A percentile compares a stretch with the other conserved stretches of the same genome.
phyloP scores from a whole-genome alignment of 768 basidiomycete genomes.

The Boletellus ananas region DNA sequence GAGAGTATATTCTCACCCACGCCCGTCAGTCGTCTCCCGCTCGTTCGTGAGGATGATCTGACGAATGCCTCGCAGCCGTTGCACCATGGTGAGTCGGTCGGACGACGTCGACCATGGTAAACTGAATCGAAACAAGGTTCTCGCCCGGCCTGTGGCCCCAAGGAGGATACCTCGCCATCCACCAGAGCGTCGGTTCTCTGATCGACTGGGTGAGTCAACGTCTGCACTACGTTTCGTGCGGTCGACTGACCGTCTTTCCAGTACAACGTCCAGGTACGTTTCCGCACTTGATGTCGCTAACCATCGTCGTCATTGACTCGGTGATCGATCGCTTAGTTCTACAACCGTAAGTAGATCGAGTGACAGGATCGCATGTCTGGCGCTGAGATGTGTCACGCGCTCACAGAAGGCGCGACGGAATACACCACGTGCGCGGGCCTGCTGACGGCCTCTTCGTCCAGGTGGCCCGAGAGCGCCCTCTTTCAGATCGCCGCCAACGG shows the following conservation, averaged over 20 bases:
- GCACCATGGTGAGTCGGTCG: slow-evolving; percentile 20
- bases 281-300: neutral
- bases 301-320: neutral
- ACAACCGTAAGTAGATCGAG: slow-evolving; percentile 22
- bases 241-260: slow-evolving; percentile 1
- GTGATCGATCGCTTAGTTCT: slow-evolving; percentile 17
- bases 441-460: slow-evolving; percentile 51
- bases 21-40: slow-evolving; percentile 27
- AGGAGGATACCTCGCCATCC: slow-evolving; percentile 40
- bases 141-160: slow-evolving; percentile 18
- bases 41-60: neutral
- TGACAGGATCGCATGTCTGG: neutral
- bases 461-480: slow-evolving; percentile 59
- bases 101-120: neutral
- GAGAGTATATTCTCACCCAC: slow-evolving; percentile 33
- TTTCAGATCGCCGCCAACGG: slow-evolving; percentile 52
- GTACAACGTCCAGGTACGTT: slow-evolving; percentile 39
- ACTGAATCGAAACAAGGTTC: slow-evolving; percentile 14
- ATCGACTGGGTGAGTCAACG: slow-evolving; percentile 41
- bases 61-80: slow-evolving; percentile 11
- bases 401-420: slow-evolving; percentile 54
- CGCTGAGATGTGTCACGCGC: neutral
- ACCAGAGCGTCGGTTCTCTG: slow-evolving; percentile 35
- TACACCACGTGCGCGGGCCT: slow-evolving; percentile 63
- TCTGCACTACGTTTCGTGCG: neutral